Base-by-base conservation (phyloP, 176 grass and related monocot species). In the Echinochloa phyllopogon region DNA sequence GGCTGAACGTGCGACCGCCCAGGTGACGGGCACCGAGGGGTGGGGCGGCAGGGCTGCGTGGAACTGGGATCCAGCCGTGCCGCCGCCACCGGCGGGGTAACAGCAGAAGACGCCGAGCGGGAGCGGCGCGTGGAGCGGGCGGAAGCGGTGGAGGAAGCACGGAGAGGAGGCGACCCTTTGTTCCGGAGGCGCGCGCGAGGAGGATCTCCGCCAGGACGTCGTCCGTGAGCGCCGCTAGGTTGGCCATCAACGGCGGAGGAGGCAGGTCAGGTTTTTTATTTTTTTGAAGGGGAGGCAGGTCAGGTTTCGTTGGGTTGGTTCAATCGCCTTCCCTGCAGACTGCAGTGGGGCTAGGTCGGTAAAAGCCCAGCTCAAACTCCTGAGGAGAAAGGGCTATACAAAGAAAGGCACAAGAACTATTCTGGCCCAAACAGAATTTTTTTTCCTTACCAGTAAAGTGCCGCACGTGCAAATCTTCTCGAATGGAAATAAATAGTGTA, bases 191-290 rank as follows among this genome's bases (percentile, higher is more conserved):
- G 15, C 76, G 77, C 2, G 50, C 42, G 43, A 89, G 87, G 15
- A 88, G 82, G 58, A 88, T 74, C 13, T 87, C 82, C 24, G 66
- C 72, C 39, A 82, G 38, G 23, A 90, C 55, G 72, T 82, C 78
- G 38, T 82, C 77, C 53, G 73, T 45, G 39, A 82, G 71, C 5
- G 51, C 24, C 15, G 40, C 41, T 10, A 83, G 42, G 60, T 55
- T 25, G 6, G 61, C 67, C 80, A 83, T 83, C 70, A 68, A 42
- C 41, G 53, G 63, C 36, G 85, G 78, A 78, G 39, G 62, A 40
- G 56, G n/a, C n/a, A n/a, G n/a, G n/a, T n/a, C n/a, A n/a, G n/a
- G n/a, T n/a, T n/a, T n/a, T n/a, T n/a, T n/a, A n/a, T n/a, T n/a
- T n/a, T n/a, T n/a, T n/a, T n/a, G n/a, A n/a, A n/a, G 50, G 2